These are phyloP conservation scores for Austroboletus festivus DNA, from an alignment of 768 basidiomycete genomes.

Conservation along the genomic window DNA sequence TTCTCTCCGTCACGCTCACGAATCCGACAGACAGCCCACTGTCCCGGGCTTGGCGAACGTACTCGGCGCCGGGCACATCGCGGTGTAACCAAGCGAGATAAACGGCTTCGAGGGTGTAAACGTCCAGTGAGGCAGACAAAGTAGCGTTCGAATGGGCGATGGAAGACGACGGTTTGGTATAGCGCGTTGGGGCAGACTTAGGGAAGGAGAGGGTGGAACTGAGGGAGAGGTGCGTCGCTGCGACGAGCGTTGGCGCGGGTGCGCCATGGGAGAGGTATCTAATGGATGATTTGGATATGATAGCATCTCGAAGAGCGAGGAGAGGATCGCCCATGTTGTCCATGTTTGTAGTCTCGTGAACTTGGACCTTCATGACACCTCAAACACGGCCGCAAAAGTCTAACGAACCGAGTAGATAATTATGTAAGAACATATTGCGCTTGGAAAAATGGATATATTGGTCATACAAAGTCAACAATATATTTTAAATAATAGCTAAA, in stretches of 20 bases:
- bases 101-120: conserved; percentile 77
- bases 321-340: too few species aligned
- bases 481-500: too few species aligned
- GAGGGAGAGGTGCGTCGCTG: conserved; percentile 67
- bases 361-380: too few species aligned
- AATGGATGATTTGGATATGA: conserved; percentile 51
- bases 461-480: too few species aligned
- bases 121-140: too few species aligned
- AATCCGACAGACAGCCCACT: conserved; percentile 69
- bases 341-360: too few species aligned
- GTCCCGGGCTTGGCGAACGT: conserved; percentile 82
- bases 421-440: too few species aligned
- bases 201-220: conserved; percentile 51
- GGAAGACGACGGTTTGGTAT: conserved; percentile 59
- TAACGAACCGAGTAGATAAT: too few species aligned
- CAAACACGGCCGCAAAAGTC: too few species aligned
- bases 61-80: conserved; percentile 76
- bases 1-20: conserved; percentile 86
- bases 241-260: conserved; percentile 45
- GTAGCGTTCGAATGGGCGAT: conserved; percentile 7
- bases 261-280: conserved; percentile 40
- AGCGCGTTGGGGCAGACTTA: conserved; percentile 76
- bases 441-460: too few species aligned
- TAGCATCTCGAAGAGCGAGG: conserved; percentile 58
- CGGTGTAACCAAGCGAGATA: conserved; percentile 80